A percentile compares a stretch with the other conserved stretches of the same genome.
phyloP scores from a whole-genome alignment of 2,329 filamentous ascomycete genomes.

The Parastagonospora avenae region DNA sequence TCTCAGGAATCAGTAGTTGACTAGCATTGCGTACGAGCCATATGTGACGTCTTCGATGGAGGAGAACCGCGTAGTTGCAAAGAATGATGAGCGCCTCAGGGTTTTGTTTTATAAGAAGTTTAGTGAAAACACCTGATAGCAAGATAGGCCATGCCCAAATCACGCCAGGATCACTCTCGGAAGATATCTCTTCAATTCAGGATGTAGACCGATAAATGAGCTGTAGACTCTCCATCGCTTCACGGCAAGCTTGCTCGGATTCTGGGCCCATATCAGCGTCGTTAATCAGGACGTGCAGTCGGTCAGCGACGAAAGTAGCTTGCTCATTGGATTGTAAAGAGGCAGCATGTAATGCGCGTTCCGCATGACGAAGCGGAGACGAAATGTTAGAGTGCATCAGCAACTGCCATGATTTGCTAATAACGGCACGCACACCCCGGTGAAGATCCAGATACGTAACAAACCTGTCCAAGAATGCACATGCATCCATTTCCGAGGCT shows the following conservation, averaged over 20 bases:
- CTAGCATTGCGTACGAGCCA: constrained; percentile 23
- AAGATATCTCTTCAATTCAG: neutral
- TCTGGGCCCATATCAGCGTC: constrained; percentile 6
- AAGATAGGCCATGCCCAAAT: constrained; percentile 26
- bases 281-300: constrained; percentile 15
- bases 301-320: constrained; percentile 6
- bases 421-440: constrained; percentile 19
- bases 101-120: constrained; percentile 20
- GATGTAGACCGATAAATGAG: constrained; percentile 14
- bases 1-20: constrained; percentile 18
- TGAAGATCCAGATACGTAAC: constrained; percentile 23
- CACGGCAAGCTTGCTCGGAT: constrained; percentile 11
- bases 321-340: constrained; percentile 6
- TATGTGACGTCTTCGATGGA: constrained; percentile 17
- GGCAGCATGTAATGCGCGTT: constrained; percentile 3
- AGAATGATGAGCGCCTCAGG: constrained; percentile 29
- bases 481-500: constrained; percentile 6
- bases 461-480: constrained; percentile 20
- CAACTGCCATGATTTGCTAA: constrained; percentile 12
- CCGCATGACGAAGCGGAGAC: constrained; percentile 8
- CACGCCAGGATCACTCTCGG: constrained; percentile 2
- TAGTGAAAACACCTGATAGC: constrained; percentile 21
- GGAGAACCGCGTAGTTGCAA: constrained; percentile 24
- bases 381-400: constrained; percentile 16
- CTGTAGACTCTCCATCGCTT: constrained; percentile 15